A percentile compares a stretch with the other conserved stretches of the same genome.
Conservation (phyloP, 768 basidiomycete genomes). For the Psilocybe azurescens region DNA sequence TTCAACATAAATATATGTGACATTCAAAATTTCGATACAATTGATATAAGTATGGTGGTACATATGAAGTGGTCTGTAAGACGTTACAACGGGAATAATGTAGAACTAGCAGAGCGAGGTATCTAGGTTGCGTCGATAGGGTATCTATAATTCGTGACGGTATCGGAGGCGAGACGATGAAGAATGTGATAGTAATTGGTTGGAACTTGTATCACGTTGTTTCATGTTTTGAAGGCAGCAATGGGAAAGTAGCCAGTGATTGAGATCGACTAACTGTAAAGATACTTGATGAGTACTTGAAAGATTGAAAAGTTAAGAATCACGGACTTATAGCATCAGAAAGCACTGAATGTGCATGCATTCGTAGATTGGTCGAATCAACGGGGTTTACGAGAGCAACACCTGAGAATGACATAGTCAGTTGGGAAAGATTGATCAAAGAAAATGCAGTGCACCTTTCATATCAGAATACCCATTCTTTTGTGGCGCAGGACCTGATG, state of each 20-base stretch:
- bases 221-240: background rate
- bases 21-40: too few relatives aligned
- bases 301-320: too few relatives aligned
- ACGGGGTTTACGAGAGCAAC: too few relatives aligned
- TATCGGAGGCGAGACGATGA: background rate
- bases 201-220: background rate
- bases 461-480: background rate
- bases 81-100: background rate
- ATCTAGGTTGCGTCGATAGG: background rate
- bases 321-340: background rate
- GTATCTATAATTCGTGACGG: background rate
- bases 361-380: background rate
- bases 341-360: background rate
- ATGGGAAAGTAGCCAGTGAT: background rate
- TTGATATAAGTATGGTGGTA: background rate
- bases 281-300: too few relatives aligned
- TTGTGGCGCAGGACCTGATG: background rate
- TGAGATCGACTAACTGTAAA: too few relatives aligned
- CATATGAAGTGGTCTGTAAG: background rate
- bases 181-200: background rate
- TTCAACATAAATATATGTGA: background rate
- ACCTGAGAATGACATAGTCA: background rate
- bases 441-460: background rate
- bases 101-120: background rate
- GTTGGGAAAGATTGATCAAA: background rate